Base-by-base conservation (phyloP, 2,329 filamentous ascomycete species). In the Plenodomus lindquistii region DNA sequence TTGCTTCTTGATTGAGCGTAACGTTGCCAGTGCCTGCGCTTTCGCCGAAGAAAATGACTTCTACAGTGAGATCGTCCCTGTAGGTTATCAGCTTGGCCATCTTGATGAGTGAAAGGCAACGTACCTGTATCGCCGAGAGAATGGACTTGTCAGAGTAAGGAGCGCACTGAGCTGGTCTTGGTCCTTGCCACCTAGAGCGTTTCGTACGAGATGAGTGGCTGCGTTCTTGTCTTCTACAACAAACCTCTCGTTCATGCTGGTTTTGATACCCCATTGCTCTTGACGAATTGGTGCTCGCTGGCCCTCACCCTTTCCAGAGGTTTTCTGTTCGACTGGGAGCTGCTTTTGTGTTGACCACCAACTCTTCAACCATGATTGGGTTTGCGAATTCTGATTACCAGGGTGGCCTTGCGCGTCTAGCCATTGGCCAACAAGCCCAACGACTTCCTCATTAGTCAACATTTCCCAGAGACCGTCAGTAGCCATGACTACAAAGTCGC, bases 391-490 rank as follows among this genome's bases (percentile, higher is more conserved):
- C 36, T 65, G 61, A 71, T 64, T 66, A 42, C 51, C 69, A 55
- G 57, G 72, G 54, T 43, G 71, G 55, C 60, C 76, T 69, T 97
- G 88, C 18, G 84, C 85, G 71, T 99, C 94, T 40, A 99, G 85
- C 94, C 94, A 99, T 72, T 96, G 91, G 15, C 93, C 95, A 4
- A 99, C 94, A 2, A 99, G 83, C 0, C 94, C 94, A 42, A 99
- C 89, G 1, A 97, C 94, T 77, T 99, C 94, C 69, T 99, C 94
- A 65, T 97, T 99, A 40, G 91, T 97, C 53, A 99, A 81, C 94
- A 97, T 97, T 75, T 99, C 94, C 94, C 94, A 99, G 1, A 99
- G 81, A 3, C 94, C 94, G 69, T 99, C 94, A 0, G 94, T 97
- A 18, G 94, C 94, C 80, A 99, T 86, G 53, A 99, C 93, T 11